Evolutionary conservation across 176 grass and related monocot species (phyloP).

Genomic region (Ensete ventricosum): DNA sequence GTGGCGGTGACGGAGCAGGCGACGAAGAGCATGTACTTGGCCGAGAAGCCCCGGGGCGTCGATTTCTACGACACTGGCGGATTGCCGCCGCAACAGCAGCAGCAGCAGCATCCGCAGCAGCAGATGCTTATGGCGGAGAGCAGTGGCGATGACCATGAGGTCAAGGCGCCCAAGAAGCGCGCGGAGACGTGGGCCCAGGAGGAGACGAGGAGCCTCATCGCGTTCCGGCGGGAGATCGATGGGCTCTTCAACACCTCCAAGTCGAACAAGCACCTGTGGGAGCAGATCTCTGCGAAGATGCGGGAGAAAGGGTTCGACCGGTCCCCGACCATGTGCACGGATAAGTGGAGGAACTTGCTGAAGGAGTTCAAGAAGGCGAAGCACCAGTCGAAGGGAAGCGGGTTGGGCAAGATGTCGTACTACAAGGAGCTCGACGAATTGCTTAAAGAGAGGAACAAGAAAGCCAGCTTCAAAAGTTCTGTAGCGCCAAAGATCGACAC

Average conservation of each 20-base stretch:
- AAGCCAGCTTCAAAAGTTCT: conserved; percentile 27
- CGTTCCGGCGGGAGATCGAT: conserved; percentile 80
- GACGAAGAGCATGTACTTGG: conserved; percentile 23
- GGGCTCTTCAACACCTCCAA: conserved; percentile 87
- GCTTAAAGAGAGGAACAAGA: conserved; percentile 71
- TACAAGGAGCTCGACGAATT: conserved; percentile 98
- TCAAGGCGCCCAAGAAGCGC: conserved; percentile 78
- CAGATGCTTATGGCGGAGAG: conserved; percentile 42
- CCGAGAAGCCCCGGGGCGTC: conserved; percentile 19
- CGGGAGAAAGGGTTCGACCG: conserved; percentile 84
- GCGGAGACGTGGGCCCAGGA: conserved; percentile 97
- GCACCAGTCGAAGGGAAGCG: conserved; percentile 58
- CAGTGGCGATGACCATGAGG: conserved; percentile 59
- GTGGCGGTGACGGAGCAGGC: background rate
- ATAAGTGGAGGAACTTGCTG: conserved; percentile 93
- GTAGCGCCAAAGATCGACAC: conserved; percentile 67
- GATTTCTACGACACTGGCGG: conserved; percentile 24
- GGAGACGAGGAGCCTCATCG: conserved; percentile 77
- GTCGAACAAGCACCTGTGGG: conserved; percentile 99
- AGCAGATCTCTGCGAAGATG: conserved; percentile 91
- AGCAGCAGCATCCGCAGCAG: conserved; percentile 40
- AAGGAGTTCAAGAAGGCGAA: conserved; percentile 99
- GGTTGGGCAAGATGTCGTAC: conserved; percentile 79
- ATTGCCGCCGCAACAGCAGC: conserved; percentile 15
- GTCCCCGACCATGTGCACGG: conserved; percentile 95